Base-by-base conservation (phyloP, 257 asterid genomes). In the Nicotiana noctiflora region DNA sequence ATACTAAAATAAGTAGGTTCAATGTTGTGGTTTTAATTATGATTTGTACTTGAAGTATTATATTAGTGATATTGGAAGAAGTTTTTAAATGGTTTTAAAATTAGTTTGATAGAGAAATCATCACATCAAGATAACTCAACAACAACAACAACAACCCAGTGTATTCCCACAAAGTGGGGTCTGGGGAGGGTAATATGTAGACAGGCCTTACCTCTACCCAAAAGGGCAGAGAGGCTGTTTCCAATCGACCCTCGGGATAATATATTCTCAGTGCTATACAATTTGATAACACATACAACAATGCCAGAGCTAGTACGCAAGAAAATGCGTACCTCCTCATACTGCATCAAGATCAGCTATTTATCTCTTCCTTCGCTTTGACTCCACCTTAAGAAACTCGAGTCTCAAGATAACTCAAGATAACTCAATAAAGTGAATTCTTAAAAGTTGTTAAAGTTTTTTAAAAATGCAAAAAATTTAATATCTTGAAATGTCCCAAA, bases 331-430 rank as follows among this genome's bases (percentile, higher is more conserved):
- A 66, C 63, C 67, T 55, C 82, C 74, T 63, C 75, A 23, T 59
- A 56, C 70, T 59, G 68, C 59, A 79, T 79, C 75, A 62, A 40
- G 21, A 17, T 63, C 76, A 46, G 46, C 40, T 27, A 29, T 31
- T 79, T 37, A 79, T 79, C 82, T 79, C 65, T 79, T 79, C 74
- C 82, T 79, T 29, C 82, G 82, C 60, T 79, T 79, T 10, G 63
- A 46, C 64, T 79, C 77, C 76, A 63, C 82, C 82, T 79, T 25
- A n/a, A n/a, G n/a, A n/a, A n/a, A n/a, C n/a, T n/a, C n/a, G n/a
- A n/a, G n/a, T n/a, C n/a, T n/a, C n/a, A n/a, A n/a, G n/a, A 60
- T 23, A 23, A 60, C 23, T 60, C 23, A 60, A 18, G 11, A 60
- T 60, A 60, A 60, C 66, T 60, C 66, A 60, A 23, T 59, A 59